phyloP scores from a whole-genome alignment of 352 stramenopile species.

The Pythium brassicae region DNA sequence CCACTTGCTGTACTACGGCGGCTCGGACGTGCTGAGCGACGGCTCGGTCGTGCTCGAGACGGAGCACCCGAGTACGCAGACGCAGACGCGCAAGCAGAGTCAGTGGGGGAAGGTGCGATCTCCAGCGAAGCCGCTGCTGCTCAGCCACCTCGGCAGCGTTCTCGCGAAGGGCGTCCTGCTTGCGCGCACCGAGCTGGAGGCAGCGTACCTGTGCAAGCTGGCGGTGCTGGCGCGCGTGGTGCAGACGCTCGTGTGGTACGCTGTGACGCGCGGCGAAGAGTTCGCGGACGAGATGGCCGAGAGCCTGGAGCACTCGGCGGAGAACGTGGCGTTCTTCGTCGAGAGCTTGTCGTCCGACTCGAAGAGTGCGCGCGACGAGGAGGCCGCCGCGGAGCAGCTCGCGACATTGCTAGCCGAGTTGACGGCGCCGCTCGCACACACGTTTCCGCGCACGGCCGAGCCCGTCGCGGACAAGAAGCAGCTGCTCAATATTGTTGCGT shows the following conservation, averaged over 20 bases:
- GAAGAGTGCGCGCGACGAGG: conserved; percentile 16
- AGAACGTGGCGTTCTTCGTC: conserved; percentile 51
- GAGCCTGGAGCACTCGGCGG: conserved; percentile 42
- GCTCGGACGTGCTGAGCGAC: conserved; percentile 61
- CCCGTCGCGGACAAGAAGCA: conserved; percentile 31
- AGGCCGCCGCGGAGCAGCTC: conserved; percentile 25
- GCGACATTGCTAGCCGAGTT: conserved; percentile 22
- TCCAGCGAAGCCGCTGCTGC: conserved; percentile 68
- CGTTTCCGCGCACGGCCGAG: conserved; percentile 22
- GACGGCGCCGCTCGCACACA: conserved; percentile 22
- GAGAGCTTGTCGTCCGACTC: conserved; percentile 34
- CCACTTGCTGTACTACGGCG: conserved; percentile 68
- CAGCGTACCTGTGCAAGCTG: conserved; percentile 53
- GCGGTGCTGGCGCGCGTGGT: conserved; percentile 68
- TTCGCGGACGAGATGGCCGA: conserved; percentile 64
- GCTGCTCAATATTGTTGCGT: conserved; percentile 71
- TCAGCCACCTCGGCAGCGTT: conserved; percentile 70
- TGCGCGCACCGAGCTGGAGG: conserved; percentile 46
- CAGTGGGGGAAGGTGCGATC: conserved; percentile 80
- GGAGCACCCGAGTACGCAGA: conserved; percentile 78
- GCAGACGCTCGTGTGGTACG: conserved; percentile 76
- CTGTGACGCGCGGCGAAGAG: conserved; percentile 48
- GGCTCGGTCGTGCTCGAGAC: conserved; percentile 69
- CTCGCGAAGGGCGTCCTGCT: conserved; percentile 70
- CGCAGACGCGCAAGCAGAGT: conserved; percentile 83